Conservation (phyloP, 106 monocot genomes). For the Triglochin maritima region DNA sequence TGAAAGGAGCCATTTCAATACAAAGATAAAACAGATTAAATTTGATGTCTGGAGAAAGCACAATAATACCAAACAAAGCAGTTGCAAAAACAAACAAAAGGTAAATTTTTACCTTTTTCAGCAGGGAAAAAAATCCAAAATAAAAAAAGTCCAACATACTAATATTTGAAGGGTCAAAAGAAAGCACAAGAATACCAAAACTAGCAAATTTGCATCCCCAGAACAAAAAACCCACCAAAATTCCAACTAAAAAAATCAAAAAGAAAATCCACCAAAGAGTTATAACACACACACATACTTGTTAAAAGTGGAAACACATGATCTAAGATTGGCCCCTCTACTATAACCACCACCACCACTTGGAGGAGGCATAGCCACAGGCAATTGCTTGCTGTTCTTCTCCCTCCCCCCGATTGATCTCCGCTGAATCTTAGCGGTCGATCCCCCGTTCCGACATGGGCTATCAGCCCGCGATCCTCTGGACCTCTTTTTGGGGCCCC, state of each 20-base stretch:
- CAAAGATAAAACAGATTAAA: slow-evolving; percentile 14
- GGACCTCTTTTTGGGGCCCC: slow-evolving; percentile 70
- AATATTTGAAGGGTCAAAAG: no score
- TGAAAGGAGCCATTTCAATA: neutral
- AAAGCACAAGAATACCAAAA: no score
- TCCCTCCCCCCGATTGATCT: slow-evolving; percentile 16
- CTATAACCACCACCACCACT: slow-evolving; percentile 17
- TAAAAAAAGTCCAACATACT: no score
- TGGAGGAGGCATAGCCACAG: slow-evolving; percentile 21
- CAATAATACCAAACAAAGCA: no score
- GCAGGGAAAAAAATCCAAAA: no score
- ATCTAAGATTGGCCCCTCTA: slow-evolving; percentile 31
- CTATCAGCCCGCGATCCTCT: slow-evolving; percentile 43
- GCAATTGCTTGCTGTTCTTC: slow-evolving; percentile 5
- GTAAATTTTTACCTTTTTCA: no score
- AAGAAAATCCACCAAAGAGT: no score
- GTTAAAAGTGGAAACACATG: neutral
- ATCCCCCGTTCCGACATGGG: neutral
- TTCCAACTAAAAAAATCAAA: no score
- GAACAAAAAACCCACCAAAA: no score
- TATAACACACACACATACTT: no score
- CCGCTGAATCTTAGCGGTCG: slow-evolving; percentile 40
- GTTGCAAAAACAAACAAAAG: no score
- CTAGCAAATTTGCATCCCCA: no score
- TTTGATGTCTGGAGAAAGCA: neutral